Evolutionary conservation across 164 flowering plant genomes (phyloP), one percentile per base, ranked within the genome.

Genomic region (Dillenia turbinata): DNA sequence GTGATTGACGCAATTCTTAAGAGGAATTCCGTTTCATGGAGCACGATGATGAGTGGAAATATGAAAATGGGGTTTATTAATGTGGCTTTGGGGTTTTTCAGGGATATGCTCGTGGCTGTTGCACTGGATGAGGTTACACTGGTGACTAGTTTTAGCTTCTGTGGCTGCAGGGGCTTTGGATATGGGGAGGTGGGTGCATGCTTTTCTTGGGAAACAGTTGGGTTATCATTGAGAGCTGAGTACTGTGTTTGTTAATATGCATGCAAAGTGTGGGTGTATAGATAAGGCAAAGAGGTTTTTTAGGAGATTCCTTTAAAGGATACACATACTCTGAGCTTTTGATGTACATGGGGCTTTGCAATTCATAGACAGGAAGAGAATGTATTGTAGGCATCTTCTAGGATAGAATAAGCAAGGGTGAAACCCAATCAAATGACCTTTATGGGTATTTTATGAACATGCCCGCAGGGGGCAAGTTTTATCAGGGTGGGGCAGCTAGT

Each of bases 231-330:
- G 84, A 79, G 80, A 71, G 73, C 77, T 82, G 11, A 60, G 73
- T 63, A 82, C 82, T 58, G 75, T 82, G 3, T 77, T 82, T 44
- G 70, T 82, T 44, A 74, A 80, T 66, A 78, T 80, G 82, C 78
- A 80, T 49, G 73, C 79, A 3, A 82, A 71, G 58, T 82, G 86
- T 56, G 86, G 86, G 14, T 66, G 67, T 47, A 71, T 83, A 16
- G 77, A 76, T 40, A 77, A 65, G 59, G 79, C 80, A 2, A 68
- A 63, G 57, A 68, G 16, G 56, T 82, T 43, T 82, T 82, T 59
- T 64, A 75, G 60, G 71, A 47, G 15, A 80, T 80, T 84, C 66
- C 65, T 9, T 62, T 62, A 1, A 76, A 66, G 57, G 82, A 82
- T 73, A 57, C 78, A 0, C 63, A 74, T 62, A 78, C 79, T 44